A percentile compares a stretch with the other conserved stretches of the same genome.
phyloP scores from a whole-genome alignment of 805 yeast genomes.

The Ogataea pignaliae region DNA sequence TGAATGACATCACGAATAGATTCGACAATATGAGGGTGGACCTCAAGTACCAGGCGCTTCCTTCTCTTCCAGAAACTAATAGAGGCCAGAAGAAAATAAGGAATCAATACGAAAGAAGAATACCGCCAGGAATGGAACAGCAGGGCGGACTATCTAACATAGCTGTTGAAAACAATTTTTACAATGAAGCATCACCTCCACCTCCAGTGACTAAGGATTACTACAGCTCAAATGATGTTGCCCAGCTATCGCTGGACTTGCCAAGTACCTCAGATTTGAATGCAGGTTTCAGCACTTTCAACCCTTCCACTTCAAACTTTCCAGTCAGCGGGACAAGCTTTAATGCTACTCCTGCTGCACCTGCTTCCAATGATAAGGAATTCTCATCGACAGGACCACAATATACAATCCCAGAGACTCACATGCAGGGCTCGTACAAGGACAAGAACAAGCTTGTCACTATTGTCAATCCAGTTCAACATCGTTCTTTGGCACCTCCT shows the following conservation, averaged over 20 bases:
- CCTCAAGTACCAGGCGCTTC: constrained; percentile 1
- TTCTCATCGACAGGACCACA: not conserved
- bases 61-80: constrained; percentile 9
- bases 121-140: not conserved
- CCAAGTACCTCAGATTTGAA: not conserved
- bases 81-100: not conserved
- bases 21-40: not conserved
- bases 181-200: not conserved
- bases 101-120: not conserved
- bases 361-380: not conserved
- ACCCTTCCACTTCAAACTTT: not conserved
- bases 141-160: no score
- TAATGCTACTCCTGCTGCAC: not conserved
- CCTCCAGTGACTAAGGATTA: constrained; percentile 2
- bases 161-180: not conserved
- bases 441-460: not conserved
- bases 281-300: not conserved
- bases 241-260: not conserved
- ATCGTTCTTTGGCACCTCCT: not conserved
- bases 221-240: not conserved
- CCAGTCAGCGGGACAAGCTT: not conserved
- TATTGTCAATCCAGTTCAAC: not conserved
- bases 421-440: no score
- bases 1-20: constrained; percentile 15
- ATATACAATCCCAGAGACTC: not conserved